Evolutionary conservation across 192 early-diverging fungal species (phyloP), one percentile per base, ranked within the genome.

Genomic region (Linnemannia hyalina): DNA sequence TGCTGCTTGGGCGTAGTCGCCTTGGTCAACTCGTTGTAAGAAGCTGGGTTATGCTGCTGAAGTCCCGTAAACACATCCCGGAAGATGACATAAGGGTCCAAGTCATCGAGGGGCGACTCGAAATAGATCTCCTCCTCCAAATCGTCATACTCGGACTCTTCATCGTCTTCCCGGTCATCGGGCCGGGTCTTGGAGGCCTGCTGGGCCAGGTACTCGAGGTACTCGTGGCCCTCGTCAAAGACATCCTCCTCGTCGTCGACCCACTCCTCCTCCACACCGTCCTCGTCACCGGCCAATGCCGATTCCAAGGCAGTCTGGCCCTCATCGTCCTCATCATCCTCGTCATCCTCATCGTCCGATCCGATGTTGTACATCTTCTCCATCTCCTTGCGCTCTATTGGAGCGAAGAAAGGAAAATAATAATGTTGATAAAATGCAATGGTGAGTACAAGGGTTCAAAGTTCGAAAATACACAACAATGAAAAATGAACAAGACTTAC

Each of bases 71-170:
- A 93, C 54, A 90, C 90, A 75, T 94, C 92, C 54, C 93, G 90
- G 88, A 97, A 94, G 78, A 89, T 85, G 44, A 94, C 80, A 81
- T 96, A 96, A 11, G 93, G 91, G 73, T 97, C 91, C 42, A 97
- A 79, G 65, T 93, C 88, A 84, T 97, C 96, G 74, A 97, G 88
- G 22, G 95, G 95, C 60, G 95, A 94, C 81, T 96, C 95, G 71
- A 94, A 94, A 32, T 93, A 88, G 38, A 94, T 90, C 83, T 96
- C 96, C 79, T 97, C 96, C 57, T 95, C 93, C n/a, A 96, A 85
- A 22, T 90, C 91, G 55, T 93, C 94, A 26, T 92, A 95, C 70
- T 90, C 87, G 47, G 94, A 93, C 76, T 94, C 92, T 32, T 96
- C 94, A 18, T 94, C 93, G 44, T 92, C 92, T 22, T 81, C 88